Evolutionary conservation across 768 basidiomycete species (phyloP).

Genomic region (Lactarius trivialis): DNA sequence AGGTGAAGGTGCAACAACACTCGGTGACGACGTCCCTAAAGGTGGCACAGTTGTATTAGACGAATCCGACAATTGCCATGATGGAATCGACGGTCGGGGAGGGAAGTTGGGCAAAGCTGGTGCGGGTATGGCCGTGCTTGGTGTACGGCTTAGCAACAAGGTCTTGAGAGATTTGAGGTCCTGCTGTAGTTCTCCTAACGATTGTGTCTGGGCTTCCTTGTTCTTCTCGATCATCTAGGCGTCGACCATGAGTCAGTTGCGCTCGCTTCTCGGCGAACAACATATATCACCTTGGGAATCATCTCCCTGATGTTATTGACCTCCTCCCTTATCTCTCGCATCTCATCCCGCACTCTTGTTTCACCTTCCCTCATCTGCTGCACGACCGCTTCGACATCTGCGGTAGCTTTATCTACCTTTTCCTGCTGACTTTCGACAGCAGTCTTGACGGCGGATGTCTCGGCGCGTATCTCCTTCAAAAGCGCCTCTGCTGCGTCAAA

Average conservation of each 20-base stretch:
- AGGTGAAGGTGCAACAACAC: constrained; percentile 17
- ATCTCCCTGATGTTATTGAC: constrained; percentile 85
- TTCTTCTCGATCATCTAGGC: constrained; percentile 90
- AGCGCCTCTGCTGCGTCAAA: constrained; percentile 85
- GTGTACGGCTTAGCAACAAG: constrained; percentile 69
- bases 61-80: constrained; percentile 74
- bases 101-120: constrained; percentile 46
- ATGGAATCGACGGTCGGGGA: constrained; percentile 71
- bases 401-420: constrained; percentile 62
- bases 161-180: constrained; percentile 94
- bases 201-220: constrained; percentile 76
- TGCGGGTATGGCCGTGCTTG: constrained; percentile 42
- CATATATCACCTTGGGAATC: constrained; percentile 72
- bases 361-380: constrained; percentile 75
- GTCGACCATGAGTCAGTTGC: constrained; percentile 5
- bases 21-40: constrained; percentile 15
- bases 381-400: constrained; percentile 66
- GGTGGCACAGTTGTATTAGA: constrained; percentile 5
- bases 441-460: constrained; percentile 62
- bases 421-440: constrained; percentile 74
- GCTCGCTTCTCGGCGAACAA: constrained; percentile 4
- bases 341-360: constrained; percentile 71
- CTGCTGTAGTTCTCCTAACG: constrained; percentile 81
- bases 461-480: constrained; percentile 71
- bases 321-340: constrained; percentile 89